Evolutionary conservation across 192 early-diverging fungal genomes (phyloP), one percentile per base, ranked within the genome.

Genomic region (Powellomyces hirtus): DNA sequence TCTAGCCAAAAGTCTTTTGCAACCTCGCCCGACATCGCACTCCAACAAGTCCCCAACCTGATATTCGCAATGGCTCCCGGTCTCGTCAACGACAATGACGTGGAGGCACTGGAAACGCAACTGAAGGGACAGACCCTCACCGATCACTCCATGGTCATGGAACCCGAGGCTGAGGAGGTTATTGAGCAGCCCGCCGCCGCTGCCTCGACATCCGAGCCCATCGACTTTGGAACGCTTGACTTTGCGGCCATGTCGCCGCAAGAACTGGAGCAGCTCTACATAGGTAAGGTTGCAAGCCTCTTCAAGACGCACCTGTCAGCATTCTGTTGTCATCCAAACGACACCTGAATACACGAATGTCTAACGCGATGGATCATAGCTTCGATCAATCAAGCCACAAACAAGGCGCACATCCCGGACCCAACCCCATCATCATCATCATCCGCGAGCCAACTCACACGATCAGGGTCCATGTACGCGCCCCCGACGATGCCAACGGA

Each of bases 181-280:
- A 18, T 24, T 2, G 46, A 49, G 46, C 2, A 18, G 46, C n/a
- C 46, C n/a, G 5, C 46, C 46, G 46, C 46, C 2, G 2, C 46
- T 5, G 26, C n/a, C 46, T 16, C 46, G 46, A 7, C 46, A 2
- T 24, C 46, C 5, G 59, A 38, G 0, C 38, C 65, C 38, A 58
- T 69, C 46, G 67, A 69, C 40, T 69, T 69, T 61, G 11, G 57
- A 8, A 44, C 20, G 11, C 31, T 69, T 26, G 57, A 69, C 46
- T 69, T 69, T 59, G 36, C 36, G 16, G 22, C 27, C 3, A 60
- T 69, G 58, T 29, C 38, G 1, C 57, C 55, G 13, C 55, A 69
- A 44, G 57, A 59, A 2, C 34, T 69, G 20, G 67, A 69, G 49
- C 24, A 60, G 13, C 22, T 69, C 29, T 69, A 69, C 31, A 60